Evolutionary conservation across 208 protist genomes (phyloP).

Genomic region (Porcisia deanei): DNA sequence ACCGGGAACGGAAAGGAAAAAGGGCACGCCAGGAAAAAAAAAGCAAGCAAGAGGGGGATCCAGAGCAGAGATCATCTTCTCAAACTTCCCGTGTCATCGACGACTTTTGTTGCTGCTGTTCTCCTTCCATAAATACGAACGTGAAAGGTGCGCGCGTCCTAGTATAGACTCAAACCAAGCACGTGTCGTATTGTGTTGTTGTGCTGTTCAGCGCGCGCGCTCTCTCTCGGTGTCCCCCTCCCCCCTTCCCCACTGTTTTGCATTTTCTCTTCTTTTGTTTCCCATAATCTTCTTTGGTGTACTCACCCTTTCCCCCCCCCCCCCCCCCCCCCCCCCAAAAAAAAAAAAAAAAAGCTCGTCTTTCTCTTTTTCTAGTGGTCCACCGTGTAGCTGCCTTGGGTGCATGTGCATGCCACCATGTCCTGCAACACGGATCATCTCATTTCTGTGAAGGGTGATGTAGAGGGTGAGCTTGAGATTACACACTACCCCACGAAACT

Average conservation of each 20-base stretch:
- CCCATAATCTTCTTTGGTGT: background rate
- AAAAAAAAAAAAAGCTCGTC: background rate
- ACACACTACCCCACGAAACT: slow-evolving; percentile 29
- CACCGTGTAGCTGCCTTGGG: background rate
- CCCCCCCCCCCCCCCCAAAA: too few relatives aligned
- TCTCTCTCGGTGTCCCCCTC: background rate
- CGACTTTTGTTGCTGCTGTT: background rate
- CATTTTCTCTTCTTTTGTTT: background rate
- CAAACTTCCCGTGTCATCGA: background rate
- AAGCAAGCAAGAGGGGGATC: background rate
- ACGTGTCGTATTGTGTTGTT: background rate
- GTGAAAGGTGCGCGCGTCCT: background rate
- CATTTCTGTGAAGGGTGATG: slow-evolving; percentile 24
- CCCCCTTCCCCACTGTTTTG: background rate
- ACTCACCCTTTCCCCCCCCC: background rate
- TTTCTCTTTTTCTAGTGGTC: background rate
- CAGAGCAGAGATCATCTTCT: background rate
- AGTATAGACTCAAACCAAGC: background rate
- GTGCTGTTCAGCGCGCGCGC: background rate
- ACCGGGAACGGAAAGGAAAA: background rate
- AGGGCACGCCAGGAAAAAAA: background rate
- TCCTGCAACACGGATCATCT: background rate
- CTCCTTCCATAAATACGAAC: background rate
- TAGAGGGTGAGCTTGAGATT: slow-evolving; percentile 26
- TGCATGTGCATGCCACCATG: background rate